Evolutionary conservation across 2,329 filamentous ascomycete genomes (phyloP).

Genomic region (Sarocladiaceae sp.): DNA sequence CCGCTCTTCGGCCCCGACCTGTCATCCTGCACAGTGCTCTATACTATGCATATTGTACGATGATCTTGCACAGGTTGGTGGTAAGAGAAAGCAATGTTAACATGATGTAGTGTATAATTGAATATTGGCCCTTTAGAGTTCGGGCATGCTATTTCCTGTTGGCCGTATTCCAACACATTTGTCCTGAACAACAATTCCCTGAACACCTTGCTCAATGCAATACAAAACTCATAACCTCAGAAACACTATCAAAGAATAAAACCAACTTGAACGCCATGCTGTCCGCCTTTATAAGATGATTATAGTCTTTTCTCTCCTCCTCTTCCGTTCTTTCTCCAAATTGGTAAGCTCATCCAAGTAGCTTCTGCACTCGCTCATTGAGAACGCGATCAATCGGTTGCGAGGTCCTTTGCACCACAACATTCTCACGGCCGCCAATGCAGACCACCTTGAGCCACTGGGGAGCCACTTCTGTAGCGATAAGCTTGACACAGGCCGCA

Average conservation of each 20-base stretch:
- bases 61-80: background rate
- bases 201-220: conserved; percentile 2
- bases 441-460: conserved; percentile 51
- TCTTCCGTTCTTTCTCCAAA: background rate
- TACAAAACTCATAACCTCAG: background rate
- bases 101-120: background rate
- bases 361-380: conserved; percentile 30
- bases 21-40: no score
- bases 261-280: conserved; percentile 5
- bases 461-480: conserved; percentile 51
- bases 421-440: conserved; percentile 50
- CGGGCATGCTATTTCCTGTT: background rate
- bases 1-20: background rate
- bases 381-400: conserved; percentile 35
- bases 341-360: conserved; percentile 20
- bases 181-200: background rate
- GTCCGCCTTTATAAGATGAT: background rate
- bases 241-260: background rate
- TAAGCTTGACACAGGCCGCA: conserved; percentile 42
- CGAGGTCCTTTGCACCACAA: conserved; percentile 47
- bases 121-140: background rate
- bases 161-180: background rate
- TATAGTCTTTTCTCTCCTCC: background rate
- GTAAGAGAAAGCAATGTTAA: background rate
- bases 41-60: background rate